Evolutionary conservation across 2,329 filamentous ascomycete species (phyloP), one percentile per base, ranked within the genome.

Genomic region (Alternaria gansuensis): DNA sequence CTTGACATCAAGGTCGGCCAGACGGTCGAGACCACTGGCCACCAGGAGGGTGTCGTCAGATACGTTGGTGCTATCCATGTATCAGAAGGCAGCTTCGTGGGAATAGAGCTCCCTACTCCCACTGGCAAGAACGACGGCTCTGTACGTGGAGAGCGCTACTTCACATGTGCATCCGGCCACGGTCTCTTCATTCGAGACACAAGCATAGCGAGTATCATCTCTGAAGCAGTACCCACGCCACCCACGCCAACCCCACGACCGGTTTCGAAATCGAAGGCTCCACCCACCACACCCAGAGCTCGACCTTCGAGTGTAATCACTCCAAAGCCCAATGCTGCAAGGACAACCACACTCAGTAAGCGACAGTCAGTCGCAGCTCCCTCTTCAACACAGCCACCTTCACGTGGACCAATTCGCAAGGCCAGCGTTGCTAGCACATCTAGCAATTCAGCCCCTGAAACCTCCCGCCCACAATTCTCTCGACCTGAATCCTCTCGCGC

Each of bases 51-150:
- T 68, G 85, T 86, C 60, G 86, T 99, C 65, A 91, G 91, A 70
- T 99, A 91, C 78, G 62, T 92, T 60, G 95, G 95, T 71, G 82
- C 85, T 54, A 92, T 94, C 36, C 82, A 86, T 69, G 97, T 98
- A 97, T 63, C 92, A 57, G 82, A 84, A 5, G 94, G 93, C 63
- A 88, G 91, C 62, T 98, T 93, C 92, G 83, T 97, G 59, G 94
- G 94, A 64, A 86, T 98, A 59, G 93, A 97, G 81, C 86, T 98
- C 56, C 88, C 92, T 51, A 90, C 92, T 45, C 83, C 88, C 52
- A 87, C 85, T 21, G 94, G 95, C 31, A 98, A 98, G 82, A 98
- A 98, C 71, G 92, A 98, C 83, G 94, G 94, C 65, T 90, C 90
- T 54, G 92, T 98, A 45, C 87, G 94, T 77, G 93, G 92, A 62